Base-by-base conservation (phyloP, 345 rosid genomes). In the Citrus australasica region DNA sequence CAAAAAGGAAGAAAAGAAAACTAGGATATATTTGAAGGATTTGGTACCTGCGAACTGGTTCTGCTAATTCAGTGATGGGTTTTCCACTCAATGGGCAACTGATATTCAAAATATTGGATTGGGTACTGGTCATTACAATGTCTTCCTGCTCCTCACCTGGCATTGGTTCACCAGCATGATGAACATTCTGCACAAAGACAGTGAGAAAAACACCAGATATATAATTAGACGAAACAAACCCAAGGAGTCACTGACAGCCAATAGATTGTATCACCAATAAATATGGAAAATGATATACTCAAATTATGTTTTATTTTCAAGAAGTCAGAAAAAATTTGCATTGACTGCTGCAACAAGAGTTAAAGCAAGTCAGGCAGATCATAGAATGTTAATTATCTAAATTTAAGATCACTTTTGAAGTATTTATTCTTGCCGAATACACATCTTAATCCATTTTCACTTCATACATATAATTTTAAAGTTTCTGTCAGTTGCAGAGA, bases 81-180 rank as follows among this genome's bases (percentile, higher is more conserved):
- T 91, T 96, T 83, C 95, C 97, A 76, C 86, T 96, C 76, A 94
- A 42, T 28, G 99, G 99, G 81, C 99, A 96, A 27, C 82, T 83
- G 30, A 79, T 66, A 84, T 94, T 96, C 83, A 92, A 82, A 75
- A 96, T 79, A 86, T 80, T 91, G 83, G 88, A 84, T 89, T 91
- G 93, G 21, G 97, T 92, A 83, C 88, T 88, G 67, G 97, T 96
- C 97, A 94, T 88, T 68, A 96, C 76, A 64, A 96, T 83, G 79
- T 96, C 98, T 82, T 90, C 98, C 84, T 89, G 92, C 74, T 94
- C 99, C 17, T 94, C 98, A 77, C 97, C 99, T 27, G 98, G 97
- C 95, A 94, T 88, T 76, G 91, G 92, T 71, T 92, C 89, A 42
- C 97, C 97, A 58, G 79, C 83, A 80, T 92, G 99, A 85, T 92